These are phyloP conservation scores for Gossypium armourianum DNA, from an alignment of 441 rosid genomes.

Conservation along the genomic window DNA sequence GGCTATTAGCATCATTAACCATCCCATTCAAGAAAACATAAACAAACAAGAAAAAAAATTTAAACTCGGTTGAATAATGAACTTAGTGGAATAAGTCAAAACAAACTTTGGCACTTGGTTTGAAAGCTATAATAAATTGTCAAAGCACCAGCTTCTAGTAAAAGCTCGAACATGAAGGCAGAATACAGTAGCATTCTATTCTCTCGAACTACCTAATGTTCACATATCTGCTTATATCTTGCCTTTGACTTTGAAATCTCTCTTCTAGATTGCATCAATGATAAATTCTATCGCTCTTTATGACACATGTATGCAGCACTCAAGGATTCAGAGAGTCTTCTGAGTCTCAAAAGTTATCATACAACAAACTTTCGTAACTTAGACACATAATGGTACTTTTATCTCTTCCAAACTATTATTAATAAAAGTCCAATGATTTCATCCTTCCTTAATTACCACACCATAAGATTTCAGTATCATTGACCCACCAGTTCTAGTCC, in stretches of 20 bases:
- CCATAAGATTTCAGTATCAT: not conserved
- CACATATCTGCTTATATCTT: not conserved
- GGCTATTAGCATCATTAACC: not conserved
- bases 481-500: not conserved
- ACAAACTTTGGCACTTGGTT: not conserved
- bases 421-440: not conserved
- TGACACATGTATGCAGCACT: not conserved
- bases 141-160: not conserved
- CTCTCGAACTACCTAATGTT: not conserved
- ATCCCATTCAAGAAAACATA: not conserved
- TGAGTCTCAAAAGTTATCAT: not conserved
- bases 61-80: not conserved
- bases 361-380: not conserved
- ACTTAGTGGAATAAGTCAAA: not conserved
- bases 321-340: not conserved
- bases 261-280: not conserved
- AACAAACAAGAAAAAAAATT: not conserved
- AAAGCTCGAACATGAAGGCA: not conserved
- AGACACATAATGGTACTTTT: not conserved
- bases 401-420: not conserved
- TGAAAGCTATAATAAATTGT: not conserved
- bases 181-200: not conserved
- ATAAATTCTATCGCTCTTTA: not conserved
- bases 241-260: not conserved
- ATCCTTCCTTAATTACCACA: not conserved